Base-by-base conservation (phyloP, 768 basidiomycete species). In the Amanita muscaria region DNA sequence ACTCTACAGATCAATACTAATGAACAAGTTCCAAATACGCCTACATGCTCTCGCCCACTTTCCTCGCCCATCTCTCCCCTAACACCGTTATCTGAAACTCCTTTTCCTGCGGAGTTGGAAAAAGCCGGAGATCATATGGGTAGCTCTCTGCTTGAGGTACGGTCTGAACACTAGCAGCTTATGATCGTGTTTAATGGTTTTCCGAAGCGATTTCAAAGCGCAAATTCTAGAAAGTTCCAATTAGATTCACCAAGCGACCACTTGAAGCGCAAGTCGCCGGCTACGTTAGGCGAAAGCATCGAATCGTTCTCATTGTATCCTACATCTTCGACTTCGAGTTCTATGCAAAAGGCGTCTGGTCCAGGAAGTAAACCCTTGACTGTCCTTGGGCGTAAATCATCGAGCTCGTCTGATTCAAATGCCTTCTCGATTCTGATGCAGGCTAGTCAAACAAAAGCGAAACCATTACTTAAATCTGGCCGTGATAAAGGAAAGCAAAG, bases 71-170 rank as follows among this genome's bases (percentile, higher is more conserved):
- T 38, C 32, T 67, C 65, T n/a, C 62, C 64, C 11, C 47, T 80
- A 27, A 77, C 77, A 5, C 77, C 77, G 5, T 52, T 75, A 25
- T 69, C 74, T 5, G 64, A 69, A 48, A 74, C 77, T 1, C 75
- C 76, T 4, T 53, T 55, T 22, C 59, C 59, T 14, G 33, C 53
- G 2, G 58, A 51, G 47, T 44, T 30, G 2, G 30, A 22, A 10
- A 14, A 7, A 21, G 14, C 36, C 36, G 12, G 18, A n/a, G 27
- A 46, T 11, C 42, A n/a, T 3, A n/a, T n/a, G n/a, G n/a, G n/a
- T n/a, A n/a, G n/a, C n/a, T n/a, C n/a, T n/a, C n/a, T n/a, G n/a
- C n/a, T n/a, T n/a, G n/a, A n/a, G n/a, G n/a, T n/a, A n/a, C n/a
- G n/a, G n/a, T n/a, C n/a, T n/a, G n/a, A n/a, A n/a, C n/a, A n/a